phyloP scores from a whole-genome alignment of 768 basidiomycete genomes.

The Hygrophorus russula region DNA sequence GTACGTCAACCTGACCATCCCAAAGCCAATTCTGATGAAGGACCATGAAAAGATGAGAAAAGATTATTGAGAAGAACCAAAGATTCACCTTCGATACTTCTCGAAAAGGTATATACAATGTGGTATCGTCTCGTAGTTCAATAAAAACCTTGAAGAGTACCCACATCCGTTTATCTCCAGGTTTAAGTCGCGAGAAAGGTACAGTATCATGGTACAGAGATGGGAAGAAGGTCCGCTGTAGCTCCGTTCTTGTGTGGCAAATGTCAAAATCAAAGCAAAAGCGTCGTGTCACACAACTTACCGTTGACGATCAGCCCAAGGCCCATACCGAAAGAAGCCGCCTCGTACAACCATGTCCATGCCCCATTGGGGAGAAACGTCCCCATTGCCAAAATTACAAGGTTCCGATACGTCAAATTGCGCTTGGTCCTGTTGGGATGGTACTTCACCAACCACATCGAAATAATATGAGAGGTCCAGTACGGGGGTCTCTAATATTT shows the following conservation, averaged over 20 bases:
- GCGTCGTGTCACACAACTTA: conserved; percentile 13
- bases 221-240: conserved; percentile 82
- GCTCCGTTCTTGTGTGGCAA: conserved; percentile 37
- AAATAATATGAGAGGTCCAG: conserved; percentile 81
- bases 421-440: conserved; percentile 22
- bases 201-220: conserved; percentile 56
- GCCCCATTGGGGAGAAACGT: conserved; percentile 87
- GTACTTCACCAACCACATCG: conserved; percentile 75
- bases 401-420: conserved; percentile 26
- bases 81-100: conserved; percentile 72
- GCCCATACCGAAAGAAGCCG: conserved; percentile 76
- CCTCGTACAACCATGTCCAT: conserved; percentile 73
- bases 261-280: background rate
- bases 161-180: conserved; percentile 79
- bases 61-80: background rate
- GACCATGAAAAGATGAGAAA: conserved; percentile 4
- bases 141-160: conserved; percentile 72
- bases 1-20: conserved; percentile 48
- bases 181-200: conserved; percentile 44
- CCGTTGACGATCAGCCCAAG: conserved; percentile 96
- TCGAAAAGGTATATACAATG: conserved; percentile 78
- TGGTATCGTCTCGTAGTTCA: conserved; percentile 69
- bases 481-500: conserved; percentile 63
- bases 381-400: conserved; percentile 78
- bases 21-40: conserved; percentile 77